Base-by-base conservation (phyloP, 352 stramenopile species). In the Pythium diclinum region DNA sequence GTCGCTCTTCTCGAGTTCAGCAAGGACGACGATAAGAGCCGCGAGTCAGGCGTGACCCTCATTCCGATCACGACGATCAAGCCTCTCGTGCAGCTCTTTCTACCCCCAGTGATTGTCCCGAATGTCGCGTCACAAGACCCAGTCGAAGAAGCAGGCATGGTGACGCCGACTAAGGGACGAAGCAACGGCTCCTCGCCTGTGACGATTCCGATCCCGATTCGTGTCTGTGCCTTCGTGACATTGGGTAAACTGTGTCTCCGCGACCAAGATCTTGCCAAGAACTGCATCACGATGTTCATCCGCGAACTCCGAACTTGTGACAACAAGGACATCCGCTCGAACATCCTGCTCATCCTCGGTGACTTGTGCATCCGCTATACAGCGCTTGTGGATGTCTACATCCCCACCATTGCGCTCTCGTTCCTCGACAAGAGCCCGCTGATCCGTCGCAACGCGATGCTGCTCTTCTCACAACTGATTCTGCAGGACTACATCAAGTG, bases 401-500 rank as follows among this genome's bases (percentile, higher is more conserved):
- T 99, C n/a, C 87, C 93, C 11, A 95, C 95, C 0, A 98, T 99
- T 71, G 96, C 95, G 14, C 76, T 95, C 5, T 98, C 94, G 59
- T 79, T 99, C 10, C 56, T 92, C n/a, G 91, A 98, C 49, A 69
- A 79, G 7, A 94, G 88, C 56, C 78, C 81, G 5, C 61, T 97
- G 25, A 85, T 99, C 34, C 91, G 97, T 13, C 95, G 97, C 40
- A 97, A 97, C 63, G 94, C 96, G 19, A 74, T 99, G n/a, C 65
- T 99, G 28, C 69, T 99, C 4, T 92, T 99, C 56, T 97, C 95
- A 0, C 95, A 97, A 65, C 76, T 99, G 14, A 84, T 99, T 17
- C 74, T 99, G 6, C 96, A 99, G 75, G 97, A 99, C 72, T 99
- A 99, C 75, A 95, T 99, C 69, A 99, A 99, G 77, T 99, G 96